Evolutionary conservation across 352 stramenopile genomes (phyloP).

Genomic region (Phytophthora megakarya): DNA sequence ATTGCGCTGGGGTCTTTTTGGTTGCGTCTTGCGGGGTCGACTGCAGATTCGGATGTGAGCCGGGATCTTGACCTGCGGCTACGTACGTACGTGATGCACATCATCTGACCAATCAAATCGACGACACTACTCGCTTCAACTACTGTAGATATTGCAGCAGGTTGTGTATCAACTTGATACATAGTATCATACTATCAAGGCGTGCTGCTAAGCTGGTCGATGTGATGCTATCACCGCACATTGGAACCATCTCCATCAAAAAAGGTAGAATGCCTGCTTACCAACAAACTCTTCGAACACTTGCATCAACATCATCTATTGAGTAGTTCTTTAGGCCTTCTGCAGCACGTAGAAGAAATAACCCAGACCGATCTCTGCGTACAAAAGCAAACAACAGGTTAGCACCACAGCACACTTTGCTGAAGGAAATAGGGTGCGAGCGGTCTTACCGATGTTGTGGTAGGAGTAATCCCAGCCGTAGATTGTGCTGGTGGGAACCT

Average conservation of each 20-base stretch:
- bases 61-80: conserved; percentile 9
- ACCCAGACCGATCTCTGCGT: conserved; percentile 52
- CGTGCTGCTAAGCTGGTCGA: no score
- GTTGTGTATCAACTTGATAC: no score
- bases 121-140: conserved; percentile 22
- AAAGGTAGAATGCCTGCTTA: no score
- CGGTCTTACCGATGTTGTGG: conserved; percentile 65
- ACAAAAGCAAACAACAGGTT: conserved; percentile 10
- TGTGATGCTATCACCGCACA: no score
- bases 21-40: neutral
- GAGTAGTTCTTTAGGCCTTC: conserved; percentile 32
- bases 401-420: neutral
- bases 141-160: no score
- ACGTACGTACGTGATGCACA: neutral
- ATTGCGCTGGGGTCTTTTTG: conserved; percentile 11
- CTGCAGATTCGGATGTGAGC: conserved; percentile 22
- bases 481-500: conserved; percentile 32
- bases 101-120: conserved; percentile 1
- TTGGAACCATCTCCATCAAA: no score
- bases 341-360: conserved; percentile 71
- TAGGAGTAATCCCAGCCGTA: conserved; percentile 58
- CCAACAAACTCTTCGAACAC: no score
- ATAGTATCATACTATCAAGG: no score
- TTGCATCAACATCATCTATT: conserved; percentile 14
- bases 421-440: conserved; percentile 2